These are phyloP conservation scores for Teunomyces barrocoloradensis DNA, from an alignment of 805 yeast genomes.

Conservation along the genomic window DNA sequence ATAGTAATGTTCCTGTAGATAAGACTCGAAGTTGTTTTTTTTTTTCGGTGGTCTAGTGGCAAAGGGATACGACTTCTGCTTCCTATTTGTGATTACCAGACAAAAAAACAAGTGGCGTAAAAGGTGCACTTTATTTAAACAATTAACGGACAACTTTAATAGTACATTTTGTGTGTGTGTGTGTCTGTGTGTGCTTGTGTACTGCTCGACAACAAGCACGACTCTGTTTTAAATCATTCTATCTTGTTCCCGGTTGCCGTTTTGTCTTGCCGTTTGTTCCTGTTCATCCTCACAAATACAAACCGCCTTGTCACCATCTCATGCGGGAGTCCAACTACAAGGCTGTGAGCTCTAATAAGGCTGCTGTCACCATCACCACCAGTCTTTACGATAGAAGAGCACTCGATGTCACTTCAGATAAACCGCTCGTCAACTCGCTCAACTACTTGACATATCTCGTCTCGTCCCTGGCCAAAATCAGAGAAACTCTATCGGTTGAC, in stretches of 20 bases:
- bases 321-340: slow-evolving; percentile 93
- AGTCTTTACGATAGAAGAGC: slow-evolving; percentile 91
- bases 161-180: too few relatives aligned
- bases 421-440: slow-evolving; percentile 86
- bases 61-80: slow-evolving; percentile 2
- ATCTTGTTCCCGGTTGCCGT: background rate
- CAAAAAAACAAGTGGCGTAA: background rate
- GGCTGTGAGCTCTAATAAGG: slow-evolving; percentile 74
- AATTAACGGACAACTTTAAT: too few relatives aligned
- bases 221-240: too few relatives aligned
- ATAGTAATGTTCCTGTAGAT: background rate
- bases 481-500: slow-evolving; percentile 84
- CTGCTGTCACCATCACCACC: slow-evolving; percentile 89
- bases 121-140: background rate
- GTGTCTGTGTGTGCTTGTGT: too few relatives aligned
- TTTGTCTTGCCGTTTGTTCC: background rate
- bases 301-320: background rate
- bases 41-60: slow-evolving; percentile 1
- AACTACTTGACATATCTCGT: slow-evolving; percentile 87
- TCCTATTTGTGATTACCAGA: background rate
- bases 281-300: background rate
- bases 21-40: background rate
- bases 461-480: slow-evolving; percentile 79
- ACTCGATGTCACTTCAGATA: slow-evolving; percentile 82
- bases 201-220: too few relatives aligned